phyloP scores from a whole-genome alignment of 345 rosid genomes.

The Jatropha curcas region DNA sequence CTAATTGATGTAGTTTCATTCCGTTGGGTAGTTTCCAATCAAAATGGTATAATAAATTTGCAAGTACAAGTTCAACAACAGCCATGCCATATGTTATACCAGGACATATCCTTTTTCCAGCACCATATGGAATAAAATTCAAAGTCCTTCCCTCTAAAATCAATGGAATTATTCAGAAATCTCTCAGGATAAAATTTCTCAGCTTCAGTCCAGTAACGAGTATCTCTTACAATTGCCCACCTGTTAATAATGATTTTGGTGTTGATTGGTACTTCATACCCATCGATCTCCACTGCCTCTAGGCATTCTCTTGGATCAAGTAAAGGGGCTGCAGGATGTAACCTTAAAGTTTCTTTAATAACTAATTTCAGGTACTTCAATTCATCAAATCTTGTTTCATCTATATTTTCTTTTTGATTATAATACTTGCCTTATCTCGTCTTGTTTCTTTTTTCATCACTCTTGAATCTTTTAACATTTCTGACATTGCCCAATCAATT shows the following conservation, averaged over 20 bases:
- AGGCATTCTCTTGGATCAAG: slow-evolving; percentile 2
- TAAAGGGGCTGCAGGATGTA: neutral
- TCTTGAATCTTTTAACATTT: slow-evolving; percentile 1
- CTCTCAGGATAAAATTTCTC: slow-evolving; percentile 11
- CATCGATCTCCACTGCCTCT: neutral
- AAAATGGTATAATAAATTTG: slow-evolving; percentile 8
- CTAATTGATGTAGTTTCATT: neutral
- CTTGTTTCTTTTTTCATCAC: slow-evolving; percentile 1
- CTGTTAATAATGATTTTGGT: neutral
- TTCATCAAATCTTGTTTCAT: neutral
- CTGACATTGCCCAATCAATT: slow-evolving; percentile 8
- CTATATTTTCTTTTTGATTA: neutral
- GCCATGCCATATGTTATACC: slow-evolving; percentile 3
- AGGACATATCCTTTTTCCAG: slow-evolving; percentile 5
- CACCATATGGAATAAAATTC: slow-evolving; percentile 9
- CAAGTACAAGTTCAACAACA: neutral
- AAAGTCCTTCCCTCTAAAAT: neutral
- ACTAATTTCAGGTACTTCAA: slow-evolving; percentile 8
- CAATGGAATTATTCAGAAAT: neutral
- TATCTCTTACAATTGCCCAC: slow-evolving; percentile 10
- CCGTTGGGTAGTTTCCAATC: slow-evolving; percentile 4
- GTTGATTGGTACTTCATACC: neutral
- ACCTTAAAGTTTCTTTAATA: slow-evolving; percentile 4
- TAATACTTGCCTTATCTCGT: neutral
- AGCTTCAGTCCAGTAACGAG: slow-evolving; percentile 4